These are phyloP conservation scores for Tephrocybe rancida DNA, from an alignment of 768 basidiomycete genomes.

Conservation along the genomic window DNA sequence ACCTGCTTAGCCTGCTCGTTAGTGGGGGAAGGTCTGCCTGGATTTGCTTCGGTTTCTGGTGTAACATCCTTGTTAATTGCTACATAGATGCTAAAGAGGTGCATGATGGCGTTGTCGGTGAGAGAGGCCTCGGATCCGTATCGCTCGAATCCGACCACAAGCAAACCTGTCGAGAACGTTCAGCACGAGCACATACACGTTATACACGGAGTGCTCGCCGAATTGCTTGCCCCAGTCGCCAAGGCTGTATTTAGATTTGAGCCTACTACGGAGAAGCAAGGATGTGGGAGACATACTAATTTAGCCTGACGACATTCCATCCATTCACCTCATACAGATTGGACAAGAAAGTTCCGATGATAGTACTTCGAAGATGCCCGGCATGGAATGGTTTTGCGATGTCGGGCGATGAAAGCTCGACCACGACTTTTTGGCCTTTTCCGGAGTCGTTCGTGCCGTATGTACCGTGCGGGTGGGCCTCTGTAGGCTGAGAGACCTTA, in stretches of 20 bases:
- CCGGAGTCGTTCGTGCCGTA: constrained; percentile 82
- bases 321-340: constrained; percentile 91
- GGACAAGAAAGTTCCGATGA: constrained; percentile 89
- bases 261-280: too few species aligned
- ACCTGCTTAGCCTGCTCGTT: constrained; percentile 68
- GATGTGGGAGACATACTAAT: constrained; percentile 53
- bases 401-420: constrained; percentile 95
- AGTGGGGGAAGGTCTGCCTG: constrained; percentile 76
- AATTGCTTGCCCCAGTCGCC: constrained; percentile 99
- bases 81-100: constrained; percentile 92
- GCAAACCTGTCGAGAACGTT: constrained; percentile 56
- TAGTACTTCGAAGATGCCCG: constrained; percentile 93
- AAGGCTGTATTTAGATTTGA: constrained; percentile 33
- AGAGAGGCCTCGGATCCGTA: constrained; percentile 86
- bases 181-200: too few species aligned
- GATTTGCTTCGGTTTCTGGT: constrained; percentile 49
- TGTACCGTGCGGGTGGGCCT: constrained; percentile 43
- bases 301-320: constrained; percentile 84
- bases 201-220: constrained; percentile 18
- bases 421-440: constrained; percentile 76
- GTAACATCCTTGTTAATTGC: constrained; percentile 85
- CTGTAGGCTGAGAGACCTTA: constrained; percentile 49
- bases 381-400: constrained; percentile 98
- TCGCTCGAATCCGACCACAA: constrained; percentile 87
- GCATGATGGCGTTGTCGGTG: constrained; percentile 86